These are phyloP conservation scores for Diaporthe destruens DNA, from an alignment of 2,329 filamentous ascomycete genomes.

Conservation along the genomic window DNA sequence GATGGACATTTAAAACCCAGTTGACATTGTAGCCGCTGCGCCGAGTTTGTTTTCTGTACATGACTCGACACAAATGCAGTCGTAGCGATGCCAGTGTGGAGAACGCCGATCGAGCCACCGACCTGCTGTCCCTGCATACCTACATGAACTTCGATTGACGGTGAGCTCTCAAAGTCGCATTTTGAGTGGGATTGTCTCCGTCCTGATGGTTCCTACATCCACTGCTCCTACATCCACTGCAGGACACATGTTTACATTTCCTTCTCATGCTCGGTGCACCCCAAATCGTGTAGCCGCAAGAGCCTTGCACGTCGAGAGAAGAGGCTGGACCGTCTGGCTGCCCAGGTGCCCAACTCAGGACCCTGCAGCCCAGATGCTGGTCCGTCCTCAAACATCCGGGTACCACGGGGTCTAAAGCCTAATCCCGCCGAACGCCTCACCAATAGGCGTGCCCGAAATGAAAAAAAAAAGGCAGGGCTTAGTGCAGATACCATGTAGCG, in stretches of 20 bases:
- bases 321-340: background rate
- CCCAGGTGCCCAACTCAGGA: background rate
- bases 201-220: background rate
- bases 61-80: conserved; percentile 4
- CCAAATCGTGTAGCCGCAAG: background rate
- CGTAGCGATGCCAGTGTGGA: conserved; percentile 19
- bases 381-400: conserved; percentile 3
- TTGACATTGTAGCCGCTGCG: conserved; percentile 1
- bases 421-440: background rate
- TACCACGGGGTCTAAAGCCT: background rate
- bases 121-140: background rate
- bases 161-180: conserved; percentile 7
- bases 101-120: conserved; percentile 25
- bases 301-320: background rate
- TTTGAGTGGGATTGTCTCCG: background rate
- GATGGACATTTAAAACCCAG: background rate
- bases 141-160: conserved; percentile 9
- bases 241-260: background rate
- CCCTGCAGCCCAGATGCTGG: conserved; percentile 5
- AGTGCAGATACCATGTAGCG: background rate
- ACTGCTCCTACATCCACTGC: too few relatives aligned
- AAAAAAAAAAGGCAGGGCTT: conserved; percentile 6
- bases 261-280: background rate
- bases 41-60: conserved; percentile 4
- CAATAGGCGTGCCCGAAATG: conserved; percentile 14